These are phyloP conservation scores for Euphorbia corollata DNA, from an alignment of 441 rosid genomes.

Conservation along the genomic window DNA sequence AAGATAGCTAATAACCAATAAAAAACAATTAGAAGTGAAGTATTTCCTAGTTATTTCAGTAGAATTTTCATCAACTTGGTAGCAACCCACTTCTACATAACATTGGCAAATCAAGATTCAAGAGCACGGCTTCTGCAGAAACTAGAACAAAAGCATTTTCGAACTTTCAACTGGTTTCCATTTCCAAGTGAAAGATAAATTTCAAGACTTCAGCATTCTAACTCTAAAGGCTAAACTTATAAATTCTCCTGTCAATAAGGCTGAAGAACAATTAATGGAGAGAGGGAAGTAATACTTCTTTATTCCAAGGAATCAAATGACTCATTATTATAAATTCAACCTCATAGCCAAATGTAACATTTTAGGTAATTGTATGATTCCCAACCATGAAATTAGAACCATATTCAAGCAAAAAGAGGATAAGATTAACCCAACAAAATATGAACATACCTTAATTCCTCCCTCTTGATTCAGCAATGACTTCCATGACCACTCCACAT, in stretches of 20 bases:
- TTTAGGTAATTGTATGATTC: too few relatives aligned
- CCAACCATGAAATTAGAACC: not conserved
- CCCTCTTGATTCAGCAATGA: conserved; percentile 17
- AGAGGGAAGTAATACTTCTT: too few relatives aligned
- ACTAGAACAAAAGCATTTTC: not conserved
- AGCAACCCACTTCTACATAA: not conserved
- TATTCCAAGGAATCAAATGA: too few relatives aligned
- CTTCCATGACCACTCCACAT: conserved; percentile 26
- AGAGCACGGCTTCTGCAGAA: not conserved
- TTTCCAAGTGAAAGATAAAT: not conserved
- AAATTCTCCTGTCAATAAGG: too few relatives aligned
- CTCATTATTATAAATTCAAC: conserved; percentile 1
- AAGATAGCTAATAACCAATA: not conserved
- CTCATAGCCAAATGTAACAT: not conserved
- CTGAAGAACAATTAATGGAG: too few relatives aligned
- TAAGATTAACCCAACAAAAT: not conserved
- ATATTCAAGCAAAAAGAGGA: not conserved
- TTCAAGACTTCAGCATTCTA: too few relatives aligned
- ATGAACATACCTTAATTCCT: conserved; percentile 24
- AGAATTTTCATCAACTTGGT: not conserved
- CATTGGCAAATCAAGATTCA: not conserved
- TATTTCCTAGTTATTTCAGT: not conserved
- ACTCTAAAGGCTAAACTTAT: too few relatives aligned
- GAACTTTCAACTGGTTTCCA: not conserved
- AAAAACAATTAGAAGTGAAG: too few relatives aligned